Evolutionary conservation across 1,284 basidiomycete species (phyloP).

Genomic region (Cryptococcus deneoformans): DNA sequence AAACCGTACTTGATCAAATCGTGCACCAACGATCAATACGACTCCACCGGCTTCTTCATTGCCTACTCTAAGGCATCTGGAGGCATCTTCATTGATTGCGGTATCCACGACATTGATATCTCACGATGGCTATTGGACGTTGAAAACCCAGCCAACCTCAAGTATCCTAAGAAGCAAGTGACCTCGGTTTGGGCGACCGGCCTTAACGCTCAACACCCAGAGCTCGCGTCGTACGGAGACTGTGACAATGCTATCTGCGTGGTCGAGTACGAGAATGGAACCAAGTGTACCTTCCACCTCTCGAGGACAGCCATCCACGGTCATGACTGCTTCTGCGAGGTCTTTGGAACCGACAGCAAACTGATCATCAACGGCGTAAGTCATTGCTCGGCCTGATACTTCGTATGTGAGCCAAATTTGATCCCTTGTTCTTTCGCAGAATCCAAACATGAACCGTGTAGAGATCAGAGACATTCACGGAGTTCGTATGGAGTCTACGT

Average conservation of each 20-base stretch:
- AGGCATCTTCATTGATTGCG: conserved; percentile 25
- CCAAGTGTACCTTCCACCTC: conserved; percentile 12
- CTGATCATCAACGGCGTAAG: conserved; percentile 18
- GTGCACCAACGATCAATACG: conserved; percentile 18
- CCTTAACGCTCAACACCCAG: conserved; percentile 12
- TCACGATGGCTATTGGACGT: conserved; percentile 13
- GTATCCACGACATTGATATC: conserved; percentile 26
- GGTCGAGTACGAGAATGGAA: conserved; percentile 19
- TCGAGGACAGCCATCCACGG: conserved; percentile 17
- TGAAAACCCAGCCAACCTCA: too few species aligned
- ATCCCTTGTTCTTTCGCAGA: neutral
- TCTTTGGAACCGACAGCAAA: conserved; percentile 16
- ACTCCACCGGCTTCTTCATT: conserved; percentile 8
- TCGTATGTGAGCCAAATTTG: neutral
- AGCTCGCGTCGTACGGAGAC: conserved; percentile 15
- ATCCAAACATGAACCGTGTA: conserved; percentile 14
- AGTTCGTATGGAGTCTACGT: neutral
- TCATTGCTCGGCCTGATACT: neutral
- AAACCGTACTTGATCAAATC: conserved; percentile 16
- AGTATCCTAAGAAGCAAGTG: conserved; percentile 1
- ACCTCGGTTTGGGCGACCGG: conserved; percentile 18
- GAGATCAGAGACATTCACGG: conserved; percentile 20
- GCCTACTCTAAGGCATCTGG: conserved; percentile 17
- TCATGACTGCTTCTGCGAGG: conserved; percentile 15
- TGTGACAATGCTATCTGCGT: conserved; percentile 18